A percentile compares a stretch with the other conserved stretches of the same genome.
Conservation (phyloP, 352 stramenopile genomes). For the Halophytophthora batemanensis region DNA sequence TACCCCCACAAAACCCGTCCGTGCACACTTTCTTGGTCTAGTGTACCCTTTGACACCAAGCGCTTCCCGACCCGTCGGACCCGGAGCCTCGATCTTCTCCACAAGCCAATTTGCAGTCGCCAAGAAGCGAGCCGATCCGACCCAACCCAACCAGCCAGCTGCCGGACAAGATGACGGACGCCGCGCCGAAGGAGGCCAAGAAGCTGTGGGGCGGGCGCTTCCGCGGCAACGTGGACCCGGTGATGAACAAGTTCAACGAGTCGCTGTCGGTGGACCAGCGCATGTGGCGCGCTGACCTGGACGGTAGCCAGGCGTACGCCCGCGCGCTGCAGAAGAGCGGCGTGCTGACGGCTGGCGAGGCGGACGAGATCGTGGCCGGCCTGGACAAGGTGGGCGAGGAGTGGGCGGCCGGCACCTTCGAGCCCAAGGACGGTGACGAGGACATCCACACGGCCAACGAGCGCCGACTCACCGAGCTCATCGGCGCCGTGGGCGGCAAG, state of each 20-base stretch:
- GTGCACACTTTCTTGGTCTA: too few relatives aligned
- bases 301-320: slow-evolving; percentile 95
- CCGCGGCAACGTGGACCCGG: slow-evolving; percentile 93
- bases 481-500: slow-evolving; percentile 96
- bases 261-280: slow-evolving; percentile 96
- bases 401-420: slow-evolving; percentile 54
- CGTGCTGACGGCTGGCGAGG: slow-evolving; percentile 92
- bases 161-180: slow-evolving; percentile 20
- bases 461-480: slow-evolving; percentile 96
- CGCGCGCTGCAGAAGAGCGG: slow-evolving; percentile 85
- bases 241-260: slow-evolving; percentile 99
- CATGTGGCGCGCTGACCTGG: slow-evolving; percentile 96
- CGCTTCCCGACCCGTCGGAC: too few relatives aligned
- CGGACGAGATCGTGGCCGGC: slow-evolving; percentile 27
- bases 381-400: slow-evolving; percentile 31
- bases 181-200: slow-evolving; percentile 44
- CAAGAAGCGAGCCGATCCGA: too few relatives aligned
- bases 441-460: slow-evolving; percentile 99
- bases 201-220: slow-evolving; percentile 93
- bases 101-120: too few relatives aligned
- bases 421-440: slow-evolving; percentile 94
- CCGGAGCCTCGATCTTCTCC: too few relatives aligned
- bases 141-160: neutral
- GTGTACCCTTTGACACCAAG: too few relatives aligned
- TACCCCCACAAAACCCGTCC: too few relatives aligned